These are phyloP conservation scores for Westerdykella sp. DNA, from an alignment of 2,329 filamentous ascomycete species.

Conservation along the genomic window DNA sequence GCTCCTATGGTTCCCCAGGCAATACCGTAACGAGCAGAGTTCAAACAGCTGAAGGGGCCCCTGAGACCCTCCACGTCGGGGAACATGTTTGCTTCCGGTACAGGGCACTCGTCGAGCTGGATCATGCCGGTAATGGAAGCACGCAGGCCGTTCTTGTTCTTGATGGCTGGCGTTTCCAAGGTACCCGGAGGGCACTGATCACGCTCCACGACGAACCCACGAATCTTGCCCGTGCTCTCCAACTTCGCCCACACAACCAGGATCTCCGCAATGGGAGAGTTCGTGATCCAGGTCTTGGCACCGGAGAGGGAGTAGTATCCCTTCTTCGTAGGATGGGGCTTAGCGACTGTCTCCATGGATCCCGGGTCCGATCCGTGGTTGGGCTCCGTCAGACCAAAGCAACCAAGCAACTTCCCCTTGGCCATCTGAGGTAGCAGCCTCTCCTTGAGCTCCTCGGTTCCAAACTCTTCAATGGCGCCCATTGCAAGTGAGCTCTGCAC, in stretches of 20 bases:
- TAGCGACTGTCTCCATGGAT: conserved; percentile 84
- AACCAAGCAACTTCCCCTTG: conserved; percentile 73
- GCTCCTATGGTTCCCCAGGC: conserved; percentile 91
- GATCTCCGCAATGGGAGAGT: conserved; percentile 82
- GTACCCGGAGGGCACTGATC: conserved; percentile 79
- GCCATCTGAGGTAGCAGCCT: conserved; percentile 75
- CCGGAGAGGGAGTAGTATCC: conserved; percentile 75
- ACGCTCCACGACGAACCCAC: conserved; percentile 85
- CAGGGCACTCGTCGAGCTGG: conserved; percentile 83
- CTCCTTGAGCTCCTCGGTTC: conserved; percentile 80
- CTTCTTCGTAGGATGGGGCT: conserved; percentile 74
- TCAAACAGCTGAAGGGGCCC: conserved; percentile 90
- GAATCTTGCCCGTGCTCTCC: conserved; percentile 85
- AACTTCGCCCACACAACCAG: conserved; percentile 90
- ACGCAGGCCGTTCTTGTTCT: conserved; percentile 89
- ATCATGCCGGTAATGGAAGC: conserved; percentile 98
- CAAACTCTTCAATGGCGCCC: conserved; percentile 86
- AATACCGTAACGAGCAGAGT: conserved; percentile 89
- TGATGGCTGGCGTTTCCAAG: conserved; percentile 83
- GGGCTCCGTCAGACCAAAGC: conserved; percentile 85
- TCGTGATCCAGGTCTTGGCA: conserved; percentile 92
- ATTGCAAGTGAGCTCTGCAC: conserved; percentile 91
- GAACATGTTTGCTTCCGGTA: conserved; percentile 89
- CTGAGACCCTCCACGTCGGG: conserved; percentile 78
- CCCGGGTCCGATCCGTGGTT: conserved; percentile 91